phyloP scores from a whole-genome alignment of 257 asterid species.

The Primulina huaijiensis region DNA sequence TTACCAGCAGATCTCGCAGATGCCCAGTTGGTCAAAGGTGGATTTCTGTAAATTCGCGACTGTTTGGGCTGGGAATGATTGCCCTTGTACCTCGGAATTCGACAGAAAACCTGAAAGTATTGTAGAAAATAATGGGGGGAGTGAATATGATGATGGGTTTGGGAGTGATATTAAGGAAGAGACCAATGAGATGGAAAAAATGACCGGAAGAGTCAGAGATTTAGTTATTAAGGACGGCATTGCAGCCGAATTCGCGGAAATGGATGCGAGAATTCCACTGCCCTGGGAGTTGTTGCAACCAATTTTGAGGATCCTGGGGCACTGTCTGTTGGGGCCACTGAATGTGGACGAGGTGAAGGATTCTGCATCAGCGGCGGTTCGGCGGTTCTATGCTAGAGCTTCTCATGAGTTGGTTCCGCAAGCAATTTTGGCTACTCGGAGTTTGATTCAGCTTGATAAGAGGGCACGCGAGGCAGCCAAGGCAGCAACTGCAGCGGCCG shows the following conservation, averaged over 20 bases:
- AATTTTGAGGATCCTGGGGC: conserved; percentile 78
- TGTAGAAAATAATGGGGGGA: conserved; percentile 21
- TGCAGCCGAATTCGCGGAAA: conserved; percentile 20
- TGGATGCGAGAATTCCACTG: conserved; percentile 71
- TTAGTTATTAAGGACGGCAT: conserved; percentile 32
- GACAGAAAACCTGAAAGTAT: conserved; percentile 35
- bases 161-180: conserved; percentile 34
- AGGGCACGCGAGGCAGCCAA: conserved; percentile 67
- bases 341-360: conserved; percentile 68
- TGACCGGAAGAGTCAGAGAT: conserved; percentile 31
- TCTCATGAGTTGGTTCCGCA: conserved; percentile 86
- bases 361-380: conserved; percentile 71
- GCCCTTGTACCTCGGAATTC: conserved; percentile 73
- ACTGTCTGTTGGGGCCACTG: conserved; percentile 89
- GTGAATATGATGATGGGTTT: conserved; percentile 29
- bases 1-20: conserved; percentile 78
- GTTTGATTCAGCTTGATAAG: conserved; percentile 81
- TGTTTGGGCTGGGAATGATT: conserved; percentile 81
- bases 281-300: conserved; percentile 97
- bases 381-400: conserved; percentile 84
- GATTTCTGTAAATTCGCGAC: conserved; percentile 67
- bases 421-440: conserved; percentile 85
- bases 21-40: conserved; percentile 87
- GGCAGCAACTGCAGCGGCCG: conserved; percentile 39
- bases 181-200: conserved; percentile 39